These are phyloP conservation scores for Trichoderma sp. DNA, from an alignment of 2,329 filamentous ascomycete species.

Conservation along the genomic window DNA sequence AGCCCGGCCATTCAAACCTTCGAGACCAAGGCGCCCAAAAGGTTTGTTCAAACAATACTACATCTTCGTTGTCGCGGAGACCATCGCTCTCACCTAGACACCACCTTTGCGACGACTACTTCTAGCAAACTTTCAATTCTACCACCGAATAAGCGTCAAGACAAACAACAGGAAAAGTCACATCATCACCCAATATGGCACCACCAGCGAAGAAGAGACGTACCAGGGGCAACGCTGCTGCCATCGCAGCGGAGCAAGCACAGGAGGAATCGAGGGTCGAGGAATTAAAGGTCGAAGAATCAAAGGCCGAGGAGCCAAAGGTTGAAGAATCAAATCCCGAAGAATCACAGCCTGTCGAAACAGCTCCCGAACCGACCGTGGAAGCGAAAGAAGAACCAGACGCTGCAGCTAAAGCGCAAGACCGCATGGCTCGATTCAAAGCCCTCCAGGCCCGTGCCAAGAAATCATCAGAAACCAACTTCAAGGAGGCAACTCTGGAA, in stretches of 20 bases:
- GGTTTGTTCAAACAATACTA: neutral
- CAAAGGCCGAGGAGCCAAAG: neutral
- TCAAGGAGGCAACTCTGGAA: constrained; percentile 82
- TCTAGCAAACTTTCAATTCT: neutral
- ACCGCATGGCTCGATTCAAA: constrained; percentile 81
- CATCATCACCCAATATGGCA: constrained; percentile 26
- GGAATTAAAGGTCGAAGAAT: neutral
- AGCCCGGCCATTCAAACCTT: neutral
- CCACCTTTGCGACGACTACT: neutral
- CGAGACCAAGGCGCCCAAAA: neutral
- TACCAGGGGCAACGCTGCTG: constrained; percentile 23
- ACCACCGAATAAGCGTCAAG: neutral
- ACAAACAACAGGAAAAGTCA: neutral
- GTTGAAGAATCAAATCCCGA: neutral
- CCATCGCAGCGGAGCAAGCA: constrained; percentile 14
- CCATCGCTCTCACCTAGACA: neutral
- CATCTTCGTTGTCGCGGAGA: neutral
- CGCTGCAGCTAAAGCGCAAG: constrained; percentile 54
- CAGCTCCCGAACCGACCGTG: constrained; percentile 22
- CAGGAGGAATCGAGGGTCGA: neutral
- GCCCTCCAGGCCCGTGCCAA: constrained; percentile 81
- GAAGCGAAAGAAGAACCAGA: constrained; percentile 28
- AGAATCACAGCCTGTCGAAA: neutral
- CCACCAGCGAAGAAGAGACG: constrained; percentile 34
- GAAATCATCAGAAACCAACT: constrained; percentile 69